Percentiles rank a stretch among this genome's conserved stretches.
Evolutionary conservation across 768 basidiomycete genomes (phyloP).

Genomic region (Coprinopsis marcescibilis): DNA sequence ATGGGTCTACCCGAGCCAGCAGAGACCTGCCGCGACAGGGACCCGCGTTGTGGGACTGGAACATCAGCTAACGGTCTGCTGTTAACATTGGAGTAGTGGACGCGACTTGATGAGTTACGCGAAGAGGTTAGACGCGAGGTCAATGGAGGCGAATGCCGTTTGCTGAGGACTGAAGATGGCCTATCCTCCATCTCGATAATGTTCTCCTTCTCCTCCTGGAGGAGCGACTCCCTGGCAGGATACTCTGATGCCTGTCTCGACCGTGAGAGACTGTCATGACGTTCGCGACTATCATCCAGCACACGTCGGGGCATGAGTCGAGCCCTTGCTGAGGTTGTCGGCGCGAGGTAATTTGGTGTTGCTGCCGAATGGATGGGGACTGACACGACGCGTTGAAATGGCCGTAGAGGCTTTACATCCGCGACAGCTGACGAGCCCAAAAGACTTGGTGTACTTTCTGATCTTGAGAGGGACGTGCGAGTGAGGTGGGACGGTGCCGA

Average conservation of each 20-base stretch:
- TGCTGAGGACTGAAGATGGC: slow-evolving; percentile 22
- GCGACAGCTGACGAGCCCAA: slow-evolving; percentile 22
- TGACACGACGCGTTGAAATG: slow-evolving; percentile 64
- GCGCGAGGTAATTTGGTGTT: slow-evolving; percentile 24
- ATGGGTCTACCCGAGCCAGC: slow-evolving; percentile 43
- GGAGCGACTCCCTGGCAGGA: slow-evolving; percentile 17
- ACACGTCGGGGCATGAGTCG: slow-evolving; percentile 35
- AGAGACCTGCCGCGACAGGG: slow-evolving; percentile 34
- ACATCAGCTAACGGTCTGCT: slow-evolving; percentile 28
- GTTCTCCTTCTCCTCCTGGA: slow-evolving; percentile 47
- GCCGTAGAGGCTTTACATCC: slow-evolving; percentile 33
- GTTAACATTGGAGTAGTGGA: slow-evolving; percentile 18
- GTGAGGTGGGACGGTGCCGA: slow-evolving; percentile 32
- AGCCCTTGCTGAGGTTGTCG: slow-evolving; percentile 28
- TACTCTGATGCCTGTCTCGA: slow-evolving; percentile 23
- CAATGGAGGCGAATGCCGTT: slow-evolving; percentile 30
- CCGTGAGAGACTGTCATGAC: slow-evolving; percentile 17
- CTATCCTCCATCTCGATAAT: slow-evolving; percentile 36
- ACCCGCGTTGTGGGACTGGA: slow-evolving; percentile 26
- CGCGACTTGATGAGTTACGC: slow-evolving; percentile 18
- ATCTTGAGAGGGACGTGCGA: slow-evolving; percentile 55
- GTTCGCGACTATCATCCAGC: slow-evolving; percentile 33
- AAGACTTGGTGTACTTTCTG: slow-evolving; percentile 58
- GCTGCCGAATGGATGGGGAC: slow-evolving; percentile 48
- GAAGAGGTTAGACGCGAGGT: slow-evolving; percentile 26